Evolutionary conservation across 441 rosid genomes (phyloP), one percentile per base, ranked within the genome.

Genomic region (Raphanus hybrid): DNA sequence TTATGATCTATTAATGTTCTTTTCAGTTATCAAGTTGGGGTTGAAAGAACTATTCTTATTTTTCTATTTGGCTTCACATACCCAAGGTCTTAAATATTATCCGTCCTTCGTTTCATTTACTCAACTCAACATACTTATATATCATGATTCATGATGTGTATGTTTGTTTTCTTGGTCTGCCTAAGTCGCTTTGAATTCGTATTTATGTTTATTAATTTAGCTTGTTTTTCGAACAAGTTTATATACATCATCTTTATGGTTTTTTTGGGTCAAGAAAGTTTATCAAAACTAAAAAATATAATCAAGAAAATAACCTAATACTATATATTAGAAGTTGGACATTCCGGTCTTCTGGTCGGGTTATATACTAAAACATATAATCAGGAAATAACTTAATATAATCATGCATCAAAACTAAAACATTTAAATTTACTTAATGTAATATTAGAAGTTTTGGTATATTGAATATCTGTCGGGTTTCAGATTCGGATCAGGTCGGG

Each of bases 1-100:
- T 23, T 20, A 20, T 34, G 54, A 34, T 69, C 69, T 32, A 62
- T 20, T 5, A 20, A 76, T 69, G 57, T 12, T 61, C 45, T 67
- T 59, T 34, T 8, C n/a, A 60, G 35, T 67, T 34, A 60, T 20
- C 4, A 45, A 34, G 62, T n/a, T 59, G 6, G 67, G 63, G 74
- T 35, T 50, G 41, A 69, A 50, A 29, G 69, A 75, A 35, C 35
- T 32, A 6, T 32, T 32, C 35, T 32, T 32, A 6, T 32, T 32
- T 32, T 32, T 6, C 35, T 32, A 32, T 32, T 10, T 15, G 7
- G 23, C 7, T 18, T 48, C 14, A 63, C 62, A 8, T 34, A n/a
- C 55, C 50, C 23, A 26, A 4, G 23, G 34, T 54, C 35, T 32
- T 32, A 32, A 32, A 3, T 61, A 61, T 61, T 29, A 2, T 29